A percentile compares a stretch with the other conserved stretches of the same genome.
These are phyloP conservation scores for Rhodomyrtus tomentosa DNA, from an alignment of 345 rosid species.

Conservation along the genomic window DNA sequence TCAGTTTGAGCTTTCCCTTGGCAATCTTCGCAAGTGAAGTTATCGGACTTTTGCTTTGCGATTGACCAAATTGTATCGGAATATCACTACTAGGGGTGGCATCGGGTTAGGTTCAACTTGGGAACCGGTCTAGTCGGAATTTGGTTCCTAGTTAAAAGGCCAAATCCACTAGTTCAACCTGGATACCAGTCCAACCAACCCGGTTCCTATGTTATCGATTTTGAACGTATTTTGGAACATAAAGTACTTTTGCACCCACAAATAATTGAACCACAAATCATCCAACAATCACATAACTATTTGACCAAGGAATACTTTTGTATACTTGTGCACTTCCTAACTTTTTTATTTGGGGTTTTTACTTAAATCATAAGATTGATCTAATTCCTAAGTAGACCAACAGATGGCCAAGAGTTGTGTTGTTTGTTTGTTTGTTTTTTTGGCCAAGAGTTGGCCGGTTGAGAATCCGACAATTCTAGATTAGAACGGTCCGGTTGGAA, in stretches of 20 bases:
- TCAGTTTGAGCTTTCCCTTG: background rate
- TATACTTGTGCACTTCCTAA: background rate
- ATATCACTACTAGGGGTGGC: background rate
- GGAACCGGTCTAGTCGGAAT: background rate
- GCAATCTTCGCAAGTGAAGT: background rate
- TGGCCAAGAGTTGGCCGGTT: rapidly evolving
- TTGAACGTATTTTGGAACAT: background rate
- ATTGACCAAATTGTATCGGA: background rate
- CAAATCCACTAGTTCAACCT: rapidly evolving
- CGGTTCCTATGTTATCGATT: rapidly evolving
- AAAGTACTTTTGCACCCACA: background rate
- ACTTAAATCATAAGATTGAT: background rate
- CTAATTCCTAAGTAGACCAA: rapidly evolving
- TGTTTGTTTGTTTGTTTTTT: too few relatives aligned
- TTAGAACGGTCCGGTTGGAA: rapidly evolving
- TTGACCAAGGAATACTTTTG: background rate
- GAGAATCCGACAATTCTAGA: background rate
- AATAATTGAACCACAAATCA: background rate
- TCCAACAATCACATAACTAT: background rate
- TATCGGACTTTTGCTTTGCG: background rate
- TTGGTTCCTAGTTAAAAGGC: background rate
- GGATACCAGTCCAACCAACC: background rate
- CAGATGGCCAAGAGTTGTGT: background rate
- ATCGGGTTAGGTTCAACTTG: background rate
- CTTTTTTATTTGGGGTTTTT: background rate